Conservation (phyloP, 768 basidiomycete species). For the Boletus vermiculosoides region DNA sequence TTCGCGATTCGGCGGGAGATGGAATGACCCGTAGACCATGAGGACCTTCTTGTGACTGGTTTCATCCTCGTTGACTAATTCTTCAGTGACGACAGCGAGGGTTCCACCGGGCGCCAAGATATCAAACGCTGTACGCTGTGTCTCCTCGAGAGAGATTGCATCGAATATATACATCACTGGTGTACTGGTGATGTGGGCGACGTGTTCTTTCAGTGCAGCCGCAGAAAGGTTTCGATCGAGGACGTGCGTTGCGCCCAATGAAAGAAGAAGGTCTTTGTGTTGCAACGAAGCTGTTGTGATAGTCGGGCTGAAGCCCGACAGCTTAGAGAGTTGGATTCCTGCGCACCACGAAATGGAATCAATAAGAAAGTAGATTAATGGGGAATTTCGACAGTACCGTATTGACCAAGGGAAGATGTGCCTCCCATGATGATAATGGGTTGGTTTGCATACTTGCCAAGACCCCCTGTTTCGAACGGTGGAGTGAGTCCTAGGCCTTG, state of each 20-base stretch:
- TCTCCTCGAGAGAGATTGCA: slow-evolving; percentile 29
- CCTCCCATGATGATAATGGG: slow-evolving; percentile 38
- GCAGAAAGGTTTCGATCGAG: slow-evolving; percentile 29
- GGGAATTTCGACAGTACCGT: slow-evolving; percentile 21
- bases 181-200: background rate
- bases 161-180: slow-evolving; percentile 21
- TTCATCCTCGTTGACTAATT: background rate
- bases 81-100: slow-evolving; percentile 16
- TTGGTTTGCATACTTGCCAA: slow-evolving; percentile 32
- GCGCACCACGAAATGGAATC: background rate
- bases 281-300: slow-evolving; percentile 39
- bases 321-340: slow-evolving; percentile 35
- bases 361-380: background rate
- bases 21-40: slow-evolving; percentile 11
- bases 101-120: slow-evolving; percentile 31
- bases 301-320: slow-evolving; percentile 36
- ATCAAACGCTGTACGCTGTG: slow-evolving; percentile 32
- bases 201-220: slow-evolving; percentile 6
- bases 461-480: slow-evolving; percentile 30
- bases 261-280: slow-evolving; percentile 28
- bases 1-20: slow-evolving; percentile 2
- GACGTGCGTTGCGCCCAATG: slow-evolving; percentile 38
- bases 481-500: slow-evolving; percentile 25
- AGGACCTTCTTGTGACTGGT: background rate
- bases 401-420: slow-evolving; percentile 37